These are phyloP conservation scores for Circinella minor DNA, from an alignment of 371 early-diverging fungal species.

Conservation along the genomic window DNA sequence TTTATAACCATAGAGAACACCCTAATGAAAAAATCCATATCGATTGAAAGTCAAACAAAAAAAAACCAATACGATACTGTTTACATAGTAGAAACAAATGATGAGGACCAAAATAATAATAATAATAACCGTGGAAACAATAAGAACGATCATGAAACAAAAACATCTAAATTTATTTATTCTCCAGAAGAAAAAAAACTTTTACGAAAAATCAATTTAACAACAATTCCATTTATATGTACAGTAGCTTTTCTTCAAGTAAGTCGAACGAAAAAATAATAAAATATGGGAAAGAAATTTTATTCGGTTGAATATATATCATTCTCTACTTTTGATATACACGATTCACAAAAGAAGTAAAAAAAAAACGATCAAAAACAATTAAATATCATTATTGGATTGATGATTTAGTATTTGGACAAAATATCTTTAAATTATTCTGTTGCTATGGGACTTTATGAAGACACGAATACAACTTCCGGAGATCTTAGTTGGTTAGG, in stretches of 20 bases:
- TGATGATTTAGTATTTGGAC: conserved; percentile 28
- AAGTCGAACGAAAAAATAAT: not conserved
- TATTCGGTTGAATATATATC: no score
- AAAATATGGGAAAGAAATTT: no score
- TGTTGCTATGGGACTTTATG: conserved; percentile 29
- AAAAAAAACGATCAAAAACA: not conserved
- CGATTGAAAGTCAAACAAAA: no score
- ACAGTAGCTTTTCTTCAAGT: conserved; percentile 18
- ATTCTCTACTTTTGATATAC: no score
- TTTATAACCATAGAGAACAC: no score
- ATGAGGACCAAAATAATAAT: no score
- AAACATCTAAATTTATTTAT: not conserved
- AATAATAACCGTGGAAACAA: no score
- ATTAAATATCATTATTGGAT: no score
- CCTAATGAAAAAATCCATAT: no score
- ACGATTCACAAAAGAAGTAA: not conserved
- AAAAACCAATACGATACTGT: no score
- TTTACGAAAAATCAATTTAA: conserved; percentile 18
- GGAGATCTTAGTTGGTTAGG: conserved; percentile 28
- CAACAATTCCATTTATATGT: conserved; percentile 15
- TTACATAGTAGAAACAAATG: no score
- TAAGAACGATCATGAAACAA: no score
- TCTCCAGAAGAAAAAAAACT: conserved; percentile 18
- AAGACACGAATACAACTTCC: conserved; percentile 23
- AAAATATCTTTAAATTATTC: conserved; percentile 34